A percentile compares a stretch with the other conserved stretches of the same genome.
phyloP scores from a whole-genome alignment of 192 early-diverging fungal genomes.

The Phycomyces blakesleeanus region DNA sequence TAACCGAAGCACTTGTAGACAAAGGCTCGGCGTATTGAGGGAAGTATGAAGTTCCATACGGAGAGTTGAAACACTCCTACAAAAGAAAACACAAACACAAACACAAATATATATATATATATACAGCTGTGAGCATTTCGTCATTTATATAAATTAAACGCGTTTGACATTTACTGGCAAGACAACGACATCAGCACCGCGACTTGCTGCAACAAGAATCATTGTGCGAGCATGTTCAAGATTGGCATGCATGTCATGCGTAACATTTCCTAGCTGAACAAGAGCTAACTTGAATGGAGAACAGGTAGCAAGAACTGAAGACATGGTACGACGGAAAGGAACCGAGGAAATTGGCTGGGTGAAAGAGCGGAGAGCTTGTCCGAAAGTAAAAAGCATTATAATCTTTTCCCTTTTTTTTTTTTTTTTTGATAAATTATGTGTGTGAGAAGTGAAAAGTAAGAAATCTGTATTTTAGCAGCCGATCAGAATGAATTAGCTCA shows the following conservation, averaged over 20 bases:
- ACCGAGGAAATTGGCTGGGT: background rate
- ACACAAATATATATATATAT: background rate
- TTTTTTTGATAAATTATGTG: too few species aligned
- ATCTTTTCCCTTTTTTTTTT: too few species aligned
- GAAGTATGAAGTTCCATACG: slow-evolving; percentile 92
- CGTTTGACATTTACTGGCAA: slow-evolving; percentile 62
- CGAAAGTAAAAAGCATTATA: too few species aligned
- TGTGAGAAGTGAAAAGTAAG: background rate
- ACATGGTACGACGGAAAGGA: slow-evolving; percentile 15
- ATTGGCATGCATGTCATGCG: slow-evolving; percentile 80
- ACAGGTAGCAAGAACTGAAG: slow-evolving; percentile 10
- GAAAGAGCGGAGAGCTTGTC: background rate
- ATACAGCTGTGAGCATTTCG: too few species aligned
- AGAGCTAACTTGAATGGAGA: slow-evolving; percentile 64
- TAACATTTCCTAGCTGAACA: slow-evolving; percentile 75
- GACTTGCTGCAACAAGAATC: slow-evolving; percentile 79
- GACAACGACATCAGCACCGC: slow-evolving; percentile 88
- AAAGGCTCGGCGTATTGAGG: slow-evolving; percentile 86
- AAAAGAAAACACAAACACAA: background rate
- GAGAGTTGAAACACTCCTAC: slow-evolving; percentile 97
- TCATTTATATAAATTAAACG: background rate
- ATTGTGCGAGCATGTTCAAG: slow-evolving; percentile 68
- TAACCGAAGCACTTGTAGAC: slow-evolving; percentile 63
- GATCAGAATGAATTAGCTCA: too few species aligned
- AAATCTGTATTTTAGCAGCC: too few species aligned